Conservation (phyloP, 768 basidiomycete genomes). For the Tricholomella constricta region DNA sequence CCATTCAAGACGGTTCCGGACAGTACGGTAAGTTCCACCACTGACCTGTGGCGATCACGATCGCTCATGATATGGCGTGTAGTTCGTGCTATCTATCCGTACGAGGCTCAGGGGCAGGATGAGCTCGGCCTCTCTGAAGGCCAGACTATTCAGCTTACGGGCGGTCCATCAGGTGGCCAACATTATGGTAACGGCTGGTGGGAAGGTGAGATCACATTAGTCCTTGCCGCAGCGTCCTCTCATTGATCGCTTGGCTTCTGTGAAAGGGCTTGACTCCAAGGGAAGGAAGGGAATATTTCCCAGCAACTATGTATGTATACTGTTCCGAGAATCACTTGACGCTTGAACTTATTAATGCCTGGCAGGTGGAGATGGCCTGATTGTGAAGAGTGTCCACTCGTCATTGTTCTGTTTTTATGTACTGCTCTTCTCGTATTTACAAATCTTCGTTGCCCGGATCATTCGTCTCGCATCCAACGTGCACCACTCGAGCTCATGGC, state of each 20-base stretch:
- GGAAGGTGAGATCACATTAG: slow-evolving; percentile 62
- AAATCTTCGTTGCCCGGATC: no score
- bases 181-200: slow-evolving; percentile 82
- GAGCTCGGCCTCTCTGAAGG: slow-evolving; percentile 67
- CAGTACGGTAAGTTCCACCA: slow-evolving; percentile 49
- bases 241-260: slow-evolving; percentile 21
- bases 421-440: neutral
- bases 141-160: slow-evolving; percentile 63
- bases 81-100: slow-evolving; percentile 86
- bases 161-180: slow-evolving; percentile 59
- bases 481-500: neutral
- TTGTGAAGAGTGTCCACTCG: neutral
- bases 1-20: slow-evolving; percentile 36
- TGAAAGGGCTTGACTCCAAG: slow-evolving; percentile 56
- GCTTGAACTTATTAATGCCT: slow-evolving; percentile 20
- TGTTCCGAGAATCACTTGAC: slow-evolving; percentile 9
- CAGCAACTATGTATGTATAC: slow-evolving; percentile 76
- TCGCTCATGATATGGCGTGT: slow-evolving; percentile 7
- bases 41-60: neutral
- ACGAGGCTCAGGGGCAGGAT: slow-evolving; percentile 70
- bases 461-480: no score
- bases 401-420: no score
- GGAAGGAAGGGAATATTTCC: slow-evolving; percentile 83
- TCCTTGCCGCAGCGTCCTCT: slow-evolving; percentile 17
- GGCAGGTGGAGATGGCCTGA: slow-evolving; percentile 53